These are phyloP conservation scores for Hortiboletus rubellus DNA, from an alignment of 1,284 basidiomycete genomes.

Conservation along the genomic window DNA sequence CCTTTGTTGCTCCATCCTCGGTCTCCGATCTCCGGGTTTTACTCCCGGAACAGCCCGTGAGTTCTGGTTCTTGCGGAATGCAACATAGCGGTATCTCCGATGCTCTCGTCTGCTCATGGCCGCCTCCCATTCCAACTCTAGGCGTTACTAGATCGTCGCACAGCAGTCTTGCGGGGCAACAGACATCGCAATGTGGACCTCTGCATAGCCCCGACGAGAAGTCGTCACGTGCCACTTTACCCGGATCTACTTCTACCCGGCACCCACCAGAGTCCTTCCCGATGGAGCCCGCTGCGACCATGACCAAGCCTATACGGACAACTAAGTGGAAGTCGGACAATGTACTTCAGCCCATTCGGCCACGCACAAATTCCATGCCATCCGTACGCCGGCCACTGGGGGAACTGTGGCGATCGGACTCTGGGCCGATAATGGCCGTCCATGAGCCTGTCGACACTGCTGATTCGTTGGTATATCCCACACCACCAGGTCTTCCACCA, in stretches of 20 bases:
- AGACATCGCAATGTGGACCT: slow-evolving; percentile 2
- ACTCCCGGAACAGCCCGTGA: slow-evolving; percentile 12
- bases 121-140: slow-evolving; percentile 15
- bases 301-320: slow-evolving; percentile 4
- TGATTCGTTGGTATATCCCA: not conserved
- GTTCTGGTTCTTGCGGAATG: slow-evolving; percentile 7
- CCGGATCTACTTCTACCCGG: slow-evolving; percentile 12
- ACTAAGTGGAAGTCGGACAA: slow-evolving; percentile 22
- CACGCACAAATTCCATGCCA: slow-evolving; percentile 17
- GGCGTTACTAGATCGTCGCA: slow-evolving; percentile 1
- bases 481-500: slow-evolving; percentile 24
- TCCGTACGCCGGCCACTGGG: slow-evolving; percentile 17
- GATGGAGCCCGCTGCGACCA: slow-evolving; percentile 2
- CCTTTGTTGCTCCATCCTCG: slow-evolving; percentile 8
- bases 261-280: slow-evolving; percentile 1
- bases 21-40: slow-evolving; percentile 17
- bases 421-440: slow-evolving; percentile 2
- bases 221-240: slow-evolving; percentile 8
- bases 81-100: slow-evolving; percentile 9
- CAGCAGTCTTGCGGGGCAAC: slow-evolving; percentile 5
- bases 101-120: slow-evolving; percentile 27
- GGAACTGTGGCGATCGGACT: slow-evolving; percentile 23
- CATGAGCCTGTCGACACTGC: not conserved
- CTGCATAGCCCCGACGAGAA: slow-evolving; percentile 10
- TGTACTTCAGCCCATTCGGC: slow-evolving; percentile 18